Base-by-base conservation (phyloP, 805 yeast species). In the Pichia manshurica region DNA sequence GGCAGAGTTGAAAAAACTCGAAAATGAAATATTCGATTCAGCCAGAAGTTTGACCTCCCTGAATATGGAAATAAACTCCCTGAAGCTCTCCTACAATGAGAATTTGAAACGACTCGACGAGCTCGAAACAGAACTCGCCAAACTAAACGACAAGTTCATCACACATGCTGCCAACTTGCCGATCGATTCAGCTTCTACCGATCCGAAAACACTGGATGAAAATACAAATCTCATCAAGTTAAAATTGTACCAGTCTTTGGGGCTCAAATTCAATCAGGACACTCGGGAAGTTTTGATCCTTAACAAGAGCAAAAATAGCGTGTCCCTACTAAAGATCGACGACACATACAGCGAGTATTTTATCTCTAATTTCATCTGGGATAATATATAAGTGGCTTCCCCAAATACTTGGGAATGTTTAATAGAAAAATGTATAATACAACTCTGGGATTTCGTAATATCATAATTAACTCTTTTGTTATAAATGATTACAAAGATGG, bases 311-410 rank as follows among this genome's bases (percentile, higher is more conserved):
- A 64, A 64, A 23, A 75, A 75, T 42, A 61, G 68, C 23, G 65
- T 79, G 1, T 77, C 75, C 54, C 67, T 77, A 8, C 63, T 84
- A 45, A 73, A 77, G 23, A 72, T 80, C 29, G 74, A 71, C 22
- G 63, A 59, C 39, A 74, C 78, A 49, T 78, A 81, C 52, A 78
- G 84, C 56, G 82, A 81, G 49, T 82, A 74, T 57, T 86, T 84
- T 62, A 75, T 84, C 28, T 75, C 87, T 13, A 86, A 87, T 58
- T 83, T 78, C 59, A 76, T 87, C 29, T 87, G 96, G 96, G 93
- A 85, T 51, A 73, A 76, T 46, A 54, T 78, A 53, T 72, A 50
- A 55, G 16, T 9, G 16, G 16, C 29, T 7, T 25, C 7, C 10
- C 29, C 29, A 8, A 25, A 7, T 25, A 8, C 29, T 25, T 10